Evolutionary conservation across 768 basidiomycete species (phyloP).

Genomic region (Boletus bicolor): DNA sequence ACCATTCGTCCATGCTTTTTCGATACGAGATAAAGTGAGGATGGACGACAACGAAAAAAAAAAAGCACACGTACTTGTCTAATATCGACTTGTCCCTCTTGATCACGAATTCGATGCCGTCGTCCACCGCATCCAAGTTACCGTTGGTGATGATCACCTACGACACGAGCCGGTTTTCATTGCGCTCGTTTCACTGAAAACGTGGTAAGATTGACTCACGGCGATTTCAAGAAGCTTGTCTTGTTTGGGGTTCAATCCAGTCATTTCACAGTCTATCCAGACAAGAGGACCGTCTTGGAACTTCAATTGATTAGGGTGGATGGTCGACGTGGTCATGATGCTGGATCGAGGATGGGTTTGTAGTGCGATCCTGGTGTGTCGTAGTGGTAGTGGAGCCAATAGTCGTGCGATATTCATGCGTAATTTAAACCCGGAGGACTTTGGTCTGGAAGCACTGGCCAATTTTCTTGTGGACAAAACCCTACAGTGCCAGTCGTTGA

Average conservation of each 20-base stretch:
- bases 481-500: too few relatives aligned
- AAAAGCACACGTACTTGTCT: constrained; percentile 40
- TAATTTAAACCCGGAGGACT: neutral
- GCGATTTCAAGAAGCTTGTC: constrained; percentile 62
- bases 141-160: constrained; percentile 89
- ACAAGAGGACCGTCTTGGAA: constrained; percentile 18
- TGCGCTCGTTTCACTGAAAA: neutral
- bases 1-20: neutral
- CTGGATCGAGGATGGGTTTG: neutral
- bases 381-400: neutral
- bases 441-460: neutral
- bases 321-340: constrained; percentile 1
- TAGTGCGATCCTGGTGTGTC: neutral
- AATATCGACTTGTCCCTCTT: constrained; percentile 42
- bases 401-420: constrained; percentile 3
- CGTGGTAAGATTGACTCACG: constrained; percentile 23
- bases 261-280: constrained; percentile 91
- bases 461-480: neutral
- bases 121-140: constrained; percentile 73
- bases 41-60: neutral
- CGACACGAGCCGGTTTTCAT: neutral
- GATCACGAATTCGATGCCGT: constrained; percentile 76
- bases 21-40: neutral
- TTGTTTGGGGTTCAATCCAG: constrained; percentile 53
- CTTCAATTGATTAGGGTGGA: neutral